These are phyloP conservation scores for Gardenia jasminoides DNA, from an alignment of 257 asterid genomes.

Conservation along the genomic window DNA sequence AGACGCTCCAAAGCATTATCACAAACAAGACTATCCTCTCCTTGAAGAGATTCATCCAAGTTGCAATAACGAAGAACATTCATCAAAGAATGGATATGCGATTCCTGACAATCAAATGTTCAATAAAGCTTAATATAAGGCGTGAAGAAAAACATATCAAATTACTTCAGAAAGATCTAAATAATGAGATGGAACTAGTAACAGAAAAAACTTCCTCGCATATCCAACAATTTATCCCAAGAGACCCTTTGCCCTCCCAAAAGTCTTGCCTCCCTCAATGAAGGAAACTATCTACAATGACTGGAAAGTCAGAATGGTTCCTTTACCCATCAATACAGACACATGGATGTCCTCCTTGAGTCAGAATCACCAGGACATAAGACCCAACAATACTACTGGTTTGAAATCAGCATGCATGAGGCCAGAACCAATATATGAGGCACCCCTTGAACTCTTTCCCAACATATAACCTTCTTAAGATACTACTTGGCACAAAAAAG, in stretches of 20 bases:
- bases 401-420: not conserved
- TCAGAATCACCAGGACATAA: not conserved
- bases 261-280: no score
- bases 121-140: not conserved
- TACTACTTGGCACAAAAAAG: no score
- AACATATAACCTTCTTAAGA: not conserved
- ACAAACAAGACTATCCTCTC: conserved; percentile 78
- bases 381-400: not conserved
- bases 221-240: not conserved
- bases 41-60: conserved; percentile 89
- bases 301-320: not conserved
- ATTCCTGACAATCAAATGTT: conserved; percentile 58
- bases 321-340: not conserved
- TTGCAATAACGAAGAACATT: conserved; percentile 98
- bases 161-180: conserved; percentile 3
- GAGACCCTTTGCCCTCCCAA: no score
- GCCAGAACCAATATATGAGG: not conserved
- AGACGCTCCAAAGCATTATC: conserved; percentile 85
- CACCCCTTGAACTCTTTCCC: not conserved
- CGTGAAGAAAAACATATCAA: not conserved
- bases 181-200: not conserved
- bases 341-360: not conserved
- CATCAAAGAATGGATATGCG: conserved; percentile 96
- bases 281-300: not conserved
- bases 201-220: not conserved